Conservation (phyloP, 441 rosid genomes). For the Gossypium schwendimanii region DNA sequence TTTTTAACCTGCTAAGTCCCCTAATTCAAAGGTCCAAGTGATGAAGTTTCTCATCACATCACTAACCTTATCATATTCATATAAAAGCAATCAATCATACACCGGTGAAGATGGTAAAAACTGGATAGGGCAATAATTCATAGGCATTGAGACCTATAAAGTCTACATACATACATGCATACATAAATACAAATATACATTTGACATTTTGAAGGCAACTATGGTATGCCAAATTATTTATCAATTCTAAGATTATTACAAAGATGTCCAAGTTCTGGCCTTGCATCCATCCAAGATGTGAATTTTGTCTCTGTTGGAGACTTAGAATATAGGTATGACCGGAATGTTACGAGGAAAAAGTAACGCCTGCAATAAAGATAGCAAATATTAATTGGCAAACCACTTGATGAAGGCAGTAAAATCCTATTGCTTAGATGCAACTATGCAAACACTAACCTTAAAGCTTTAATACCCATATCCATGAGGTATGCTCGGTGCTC, state of each 20-base stretch:
- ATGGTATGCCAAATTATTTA: slow-evolving; percentile 29
- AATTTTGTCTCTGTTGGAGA: slow-evolving; percentile 53
- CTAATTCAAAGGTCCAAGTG: not conserved
- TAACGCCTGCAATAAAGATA: slow-evolving; percentile 60
- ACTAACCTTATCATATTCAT: slow-evolving; percentile 17
- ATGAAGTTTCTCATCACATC: not conserved
- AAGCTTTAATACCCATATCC: slow-evolving; percentile 88
- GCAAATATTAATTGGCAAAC: not conserved
- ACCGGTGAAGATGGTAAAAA: not conserved
- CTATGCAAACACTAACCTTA: slow-evolving; percentile 51
- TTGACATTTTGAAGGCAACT: slow-evolving; percentile 5
- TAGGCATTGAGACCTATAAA: slow-evolving; percentile 28
- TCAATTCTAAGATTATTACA: slow-evolving; percentile 85
- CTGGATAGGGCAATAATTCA: not conserved
- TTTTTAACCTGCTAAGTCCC: not conserved
- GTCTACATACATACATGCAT: slow-evolving; percentile 14
- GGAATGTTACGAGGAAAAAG: slow-evolving; percentile 79
- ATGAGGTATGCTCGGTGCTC: slow-evolving; percentile 57
- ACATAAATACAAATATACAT: slow-evolving; percentile 14
- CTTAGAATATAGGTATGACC: slow-evolving; percentile 76
- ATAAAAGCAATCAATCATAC: not conserved
- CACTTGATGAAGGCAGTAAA: not conserved
- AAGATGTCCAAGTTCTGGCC: slow-evolving; percentile 94
- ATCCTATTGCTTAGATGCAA: slow-evolving; percentile 6
- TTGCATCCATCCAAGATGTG: slow-evolving; percentile 75